These are phyloP conservation scores for Pichia sp. DNA, from an alignment of 1,139 yeast genomes.

Conservation along the genomic window DNA sequence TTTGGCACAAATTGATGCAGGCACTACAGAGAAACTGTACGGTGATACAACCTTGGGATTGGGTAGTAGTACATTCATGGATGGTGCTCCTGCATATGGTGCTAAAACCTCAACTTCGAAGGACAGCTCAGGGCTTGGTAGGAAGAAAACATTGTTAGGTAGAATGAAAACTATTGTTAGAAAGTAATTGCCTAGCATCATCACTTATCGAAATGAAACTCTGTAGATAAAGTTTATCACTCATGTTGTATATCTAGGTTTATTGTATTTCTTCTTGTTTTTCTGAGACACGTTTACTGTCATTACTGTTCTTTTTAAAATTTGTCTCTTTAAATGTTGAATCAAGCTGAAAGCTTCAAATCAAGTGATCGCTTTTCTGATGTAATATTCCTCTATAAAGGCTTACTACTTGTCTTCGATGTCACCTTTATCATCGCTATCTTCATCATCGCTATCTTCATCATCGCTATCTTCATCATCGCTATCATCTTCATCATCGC, in stretches of 20 bases:
- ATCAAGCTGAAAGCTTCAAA: too few relatives aligned
- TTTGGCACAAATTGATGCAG: slow-evolving; percentile 63
- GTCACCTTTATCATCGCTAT: slow-evolving; percentile 13
- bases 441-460: slow-evolving; percentile 19
- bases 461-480: slow-evolving; percentile 8
- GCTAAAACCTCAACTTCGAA: slow-evolving; percentile 28
- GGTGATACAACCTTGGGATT: slow-evolving; percentile 83
- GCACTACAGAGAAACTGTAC: slow-evolving; percentile 58
- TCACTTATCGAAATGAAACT: neutral
- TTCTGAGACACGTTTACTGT: too few relatives aligned
- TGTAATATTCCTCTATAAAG: too few relatives aligned
- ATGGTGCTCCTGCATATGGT: slow-evolving; percentile 91
- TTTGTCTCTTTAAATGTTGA: too few relatives aligned
- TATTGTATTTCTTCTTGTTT: neutral
- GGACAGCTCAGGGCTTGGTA: slow-evolving; percentile 33
- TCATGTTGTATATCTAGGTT: neutral
- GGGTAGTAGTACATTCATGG: slow-evolving; percentile 87
- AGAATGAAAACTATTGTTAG: slow-evolving; percentile 71
- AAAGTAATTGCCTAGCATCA: slow-evolving; percentile 11
- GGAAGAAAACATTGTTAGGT: slow-evolving; percentile 76
- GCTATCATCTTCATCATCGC: slow-evolving; percentile 42
- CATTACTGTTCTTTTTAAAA: too few relatives aligned
- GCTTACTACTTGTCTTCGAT: too few relatives aligned
- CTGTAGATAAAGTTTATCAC: neutral
- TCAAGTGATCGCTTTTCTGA: too few relatives aligned